Conservation (phyloP, 345 rosid species). For the Reutealis trisperma region DNA sequence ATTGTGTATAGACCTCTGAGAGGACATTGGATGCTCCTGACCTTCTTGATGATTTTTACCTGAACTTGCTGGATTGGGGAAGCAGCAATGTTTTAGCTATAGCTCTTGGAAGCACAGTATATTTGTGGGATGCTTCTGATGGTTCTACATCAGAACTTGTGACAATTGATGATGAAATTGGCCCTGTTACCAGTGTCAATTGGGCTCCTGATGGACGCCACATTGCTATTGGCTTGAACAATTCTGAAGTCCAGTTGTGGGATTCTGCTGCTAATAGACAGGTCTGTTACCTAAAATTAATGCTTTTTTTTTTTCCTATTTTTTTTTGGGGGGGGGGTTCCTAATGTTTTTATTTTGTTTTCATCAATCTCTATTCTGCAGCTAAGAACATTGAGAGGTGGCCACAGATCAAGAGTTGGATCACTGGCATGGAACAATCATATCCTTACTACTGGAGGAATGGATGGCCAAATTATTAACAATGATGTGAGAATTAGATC, state of each 20-base stretch:
- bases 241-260: slow-evolving; percentile 56
- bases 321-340: not conserved
- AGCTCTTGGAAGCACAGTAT: slow-evolving; percentile 49
- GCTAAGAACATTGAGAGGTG: slow-evolving; percentile 44
- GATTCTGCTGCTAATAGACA: slow-evolving; percentile 40
- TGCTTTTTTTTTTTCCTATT: not conserved
- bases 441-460: slow-evolving; percentile 53
- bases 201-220: slow-evolving; percentile 52
- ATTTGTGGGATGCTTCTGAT: slow-evolving; percentile 54
- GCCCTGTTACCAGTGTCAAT: slow-evolving; percentile 54
- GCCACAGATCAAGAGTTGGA: slow-evolving; percentile 45
- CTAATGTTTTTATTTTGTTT: not conserved
- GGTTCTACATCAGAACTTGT: slow-evolving; percentile 53
- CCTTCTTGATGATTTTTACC: slow-evolving; percentile 7
- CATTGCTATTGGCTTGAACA: slow-evolving; percentile 51
- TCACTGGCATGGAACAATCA: slow-evolving; percentile 58
- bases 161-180: slow-evolving; percentile 43
- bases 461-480: slow-evolving; percentile 48
- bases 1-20: slow-evolving; percentile 8
- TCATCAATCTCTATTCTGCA: slow-evolving; percentile 20
- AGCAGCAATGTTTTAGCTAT: slow-evolving; percentile 41
- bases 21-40: slow-evolving; percentile 22
- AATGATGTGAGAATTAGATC: slow-evolving; percentile 49
- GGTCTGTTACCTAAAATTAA: slow-evolving; percentile 7
- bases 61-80: slow-evolving; percentile 40